These are phyloP conservation scores for Fusarium xylarioides DNA, from an alignment of 2,329 filamentous ascomycete genomes.

Conservation along the genomic window DNA sequence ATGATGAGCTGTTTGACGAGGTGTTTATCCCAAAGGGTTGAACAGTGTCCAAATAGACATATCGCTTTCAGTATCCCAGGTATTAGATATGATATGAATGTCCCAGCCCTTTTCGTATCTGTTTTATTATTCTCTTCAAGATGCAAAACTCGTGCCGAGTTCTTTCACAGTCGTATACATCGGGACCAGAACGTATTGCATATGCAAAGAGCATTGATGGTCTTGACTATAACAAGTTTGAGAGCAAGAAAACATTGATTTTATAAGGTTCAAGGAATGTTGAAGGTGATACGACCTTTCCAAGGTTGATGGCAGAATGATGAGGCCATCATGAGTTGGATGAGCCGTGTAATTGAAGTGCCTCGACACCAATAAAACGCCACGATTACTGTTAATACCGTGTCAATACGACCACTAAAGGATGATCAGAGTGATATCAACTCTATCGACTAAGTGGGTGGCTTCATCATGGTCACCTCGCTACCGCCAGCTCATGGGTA, in stretches of 20 bases:
- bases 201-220: not conserved
- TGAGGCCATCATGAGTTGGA: constrained; percentile 4
- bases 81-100: no score
- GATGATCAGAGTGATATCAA: not conserved
- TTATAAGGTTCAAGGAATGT: not conserved
- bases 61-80: not conserved
- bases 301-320: not conserved
- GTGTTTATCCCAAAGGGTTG: not conserved
- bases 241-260: not conserved
- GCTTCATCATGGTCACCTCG: constrained; percentile 11
- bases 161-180: not conserved
- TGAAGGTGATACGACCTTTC: not conserved
- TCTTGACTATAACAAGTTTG: not conserved
- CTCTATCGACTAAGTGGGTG: not conserved
- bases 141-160: not conserved
- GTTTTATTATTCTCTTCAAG: no score
- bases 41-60: not conserved
- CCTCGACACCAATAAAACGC: not conserved
- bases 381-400: not conserved
- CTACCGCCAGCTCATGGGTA: not conserved
- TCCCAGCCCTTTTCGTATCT: not conserved
- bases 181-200: not conserved
- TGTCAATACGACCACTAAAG: no score
- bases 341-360: not conserved
- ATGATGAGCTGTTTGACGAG: not conserved